phyloP scores from a whole-genome alignment of 495 filamentous ascomycete genomes.

The Parachaetomium inaequale region DNA sequence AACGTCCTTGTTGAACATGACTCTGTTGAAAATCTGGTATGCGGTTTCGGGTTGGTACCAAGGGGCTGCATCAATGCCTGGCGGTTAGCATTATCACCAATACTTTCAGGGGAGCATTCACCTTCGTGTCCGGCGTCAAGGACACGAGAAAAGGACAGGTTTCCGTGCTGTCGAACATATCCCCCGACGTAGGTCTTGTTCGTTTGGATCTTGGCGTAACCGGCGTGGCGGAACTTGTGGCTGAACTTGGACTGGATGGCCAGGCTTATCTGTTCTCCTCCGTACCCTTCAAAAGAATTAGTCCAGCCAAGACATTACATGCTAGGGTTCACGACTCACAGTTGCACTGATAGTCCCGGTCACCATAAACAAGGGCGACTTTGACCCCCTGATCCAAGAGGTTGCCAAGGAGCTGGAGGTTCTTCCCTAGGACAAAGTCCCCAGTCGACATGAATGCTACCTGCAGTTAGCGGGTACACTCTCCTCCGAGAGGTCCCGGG shows the following conservation, averaged over 20 bases:
- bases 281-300: slow-evolving; percentile 21
- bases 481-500: too few relatives aligned
- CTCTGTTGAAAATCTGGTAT: slow-evolving; percentile 34
- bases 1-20: slow-evolving; percentile 49
- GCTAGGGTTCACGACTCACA: slow-evolving; percentile 27
- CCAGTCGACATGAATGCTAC: slow-evolving; percentile 47
- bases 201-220: slow-evolving; percentile 50
- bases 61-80: slow-evolving; percentile 41
- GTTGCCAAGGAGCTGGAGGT: slow-evolving; percentile 45
- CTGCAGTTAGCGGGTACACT: background rate
- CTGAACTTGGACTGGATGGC: slow-evolving; percentile 41
- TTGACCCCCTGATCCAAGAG: slow-evolving; percentile 55
- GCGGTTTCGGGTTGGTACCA: slow-evolving; percentile 55
- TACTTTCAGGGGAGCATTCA: background rate
- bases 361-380: slow-evolving; percentile 63
- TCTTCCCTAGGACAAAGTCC: slow-evolving; percentile 45
- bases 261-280: slow-evolving; percentile 57
- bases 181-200: slow-evolving; percentile 52
- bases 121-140: slow-evolving; percentile 55
- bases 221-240: slow-evolving; percentile 40
- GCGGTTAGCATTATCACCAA: background rate
- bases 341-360: slow-evolving; percentile 60
- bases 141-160: slow-evolving; percentile 59
- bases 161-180: slow-evolving; percentile 57
- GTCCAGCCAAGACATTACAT: background rate